Percentiles rank a stretch among this genome's conserved stretches.
These are phyloP conservation scores for Colletotrichum scovillei DNA, from an alignment of 2,329 filamentous ascomycete species.

Conservation along the genomic window DNA sequence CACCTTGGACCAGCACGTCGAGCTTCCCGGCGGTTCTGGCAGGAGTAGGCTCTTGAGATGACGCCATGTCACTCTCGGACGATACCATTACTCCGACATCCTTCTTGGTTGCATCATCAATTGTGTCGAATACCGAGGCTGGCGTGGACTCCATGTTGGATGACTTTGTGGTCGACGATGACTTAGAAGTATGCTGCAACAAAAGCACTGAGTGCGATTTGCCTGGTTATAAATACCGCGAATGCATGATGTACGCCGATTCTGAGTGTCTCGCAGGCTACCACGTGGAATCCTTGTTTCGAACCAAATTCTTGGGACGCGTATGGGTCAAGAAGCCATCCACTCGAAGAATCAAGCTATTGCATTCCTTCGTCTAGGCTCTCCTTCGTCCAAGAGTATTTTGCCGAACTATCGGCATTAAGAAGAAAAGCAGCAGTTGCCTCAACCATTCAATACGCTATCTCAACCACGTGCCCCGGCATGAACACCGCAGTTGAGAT, in stretches of 20 bases:
- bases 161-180: too few species aligned
- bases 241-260: neutral
- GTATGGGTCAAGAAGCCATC: neutral
- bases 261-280: neutral
- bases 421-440: too few species aligned
- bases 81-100: slow-evolving; percentile 1
- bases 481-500: neutral
- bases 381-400: neutral
- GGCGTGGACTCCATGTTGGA: slow-evolving; percentile 6
- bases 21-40: slow-evolving; percentile 12
- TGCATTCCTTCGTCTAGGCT: neutral
- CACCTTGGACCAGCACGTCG: slow-evolving; percentile 43
- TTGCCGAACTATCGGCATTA: neutral
- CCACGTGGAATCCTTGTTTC: slow-evolving; percentile 1
- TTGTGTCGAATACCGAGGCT: neutral
- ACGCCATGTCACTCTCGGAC: neutral
- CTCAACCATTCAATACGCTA: neutral
- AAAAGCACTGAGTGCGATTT: neutral
- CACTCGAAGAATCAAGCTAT: neutral
- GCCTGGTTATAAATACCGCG: neutral
- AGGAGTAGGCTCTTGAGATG: neutral
- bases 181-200: neutral
- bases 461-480: neutral
- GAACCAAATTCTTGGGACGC: neutral
- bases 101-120: neutral